These are phyloP conservation scores for Lenwebbia sp. DNA, from an alignment of 345 rosid genomes.

Conservation along the genomic window DNA sequence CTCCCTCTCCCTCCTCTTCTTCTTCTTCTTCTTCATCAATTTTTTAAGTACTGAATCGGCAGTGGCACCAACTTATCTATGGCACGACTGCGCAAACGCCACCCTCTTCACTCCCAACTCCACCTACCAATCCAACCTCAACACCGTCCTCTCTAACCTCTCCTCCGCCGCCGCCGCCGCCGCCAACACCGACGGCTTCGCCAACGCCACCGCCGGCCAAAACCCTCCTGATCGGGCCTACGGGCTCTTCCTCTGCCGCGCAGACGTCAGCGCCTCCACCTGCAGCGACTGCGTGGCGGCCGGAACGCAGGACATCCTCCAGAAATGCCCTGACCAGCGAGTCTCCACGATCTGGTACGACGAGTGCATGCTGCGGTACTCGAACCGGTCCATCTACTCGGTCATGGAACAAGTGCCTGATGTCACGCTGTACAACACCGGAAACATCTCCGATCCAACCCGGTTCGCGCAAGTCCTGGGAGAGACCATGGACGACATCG, in stretches of 20 bases:
- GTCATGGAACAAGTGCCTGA: conserved; percentile 2
- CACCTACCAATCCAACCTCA: neutral
- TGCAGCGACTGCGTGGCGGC: neutral
- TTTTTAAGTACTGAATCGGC: neutral
- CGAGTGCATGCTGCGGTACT: neutral
- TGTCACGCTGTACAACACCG: neutral
- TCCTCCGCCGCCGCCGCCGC: neutral
- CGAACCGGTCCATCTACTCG: conserved; percentile 10
- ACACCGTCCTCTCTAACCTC: neutral
- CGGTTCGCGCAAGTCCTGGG: neutral
- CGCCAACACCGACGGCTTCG: neutral
- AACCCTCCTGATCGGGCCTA: conserved; percentile 3
- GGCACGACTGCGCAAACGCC: accelerated
- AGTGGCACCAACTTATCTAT: neutral
- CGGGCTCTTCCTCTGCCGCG: conserved; percentile 35
- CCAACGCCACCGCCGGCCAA: neutral
- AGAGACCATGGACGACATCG: neutral
- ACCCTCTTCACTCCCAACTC: neutral
- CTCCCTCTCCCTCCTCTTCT: neutral
- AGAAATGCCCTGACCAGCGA: conserved; percentile 20
- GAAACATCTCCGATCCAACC: conserved; percentile 9
- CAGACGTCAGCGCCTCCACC: neutral
- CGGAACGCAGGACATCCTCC: neutral
- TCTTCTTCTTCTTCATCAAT: neutral
- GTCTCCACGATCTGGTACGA: conserved; percentile 23